Base-by-base conservation (phyloP, 495 filamentous ascomycete genomes). In the Aspergillus sparsus region DNA sequence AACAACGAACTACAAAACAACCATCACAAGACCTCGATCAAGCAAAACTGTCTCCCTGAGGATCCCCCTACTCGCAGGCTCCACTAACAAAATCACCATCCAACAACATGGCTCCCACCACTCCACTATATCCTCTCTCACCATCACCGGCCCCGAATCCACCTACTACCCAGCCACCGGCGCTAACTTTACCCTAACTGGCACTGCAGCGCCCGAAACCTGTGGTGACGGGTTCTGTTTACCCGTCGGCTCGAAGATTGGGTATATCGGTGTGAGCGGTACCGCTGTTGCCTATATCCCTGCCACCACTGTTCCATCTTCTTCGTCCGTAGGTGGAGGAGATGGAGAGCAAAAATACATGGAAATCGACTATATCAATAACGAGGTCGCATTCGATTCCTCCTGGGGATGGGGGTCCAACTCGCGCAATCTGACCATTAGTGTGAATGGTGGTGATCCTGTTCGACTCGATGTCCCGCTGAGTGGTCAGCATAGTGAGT, bases 321-420 rank as follows among this genome's bases (percentile, higher is more conserved):
- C 21, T 27, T 27, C 21, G 21, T 27, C 21, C 21, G 21, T 27
- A 27, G 21, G 1, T 1, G 21, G 21, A 1, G 21, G 1, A 27
- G 37, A 5, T 7, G n/a, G 37, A 11, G 37, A 9, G 7, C n/a
- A 10, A 7, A 80, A 80, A 60, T 74, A 76, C 32, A 34, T 80
- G 5, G 74, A 75, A 18, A 57, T 83, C 11, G 75, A 79, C 61
- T 82, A 77, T 45, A 78, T 81, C 63, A 82, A 83, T 62, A 80
- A 83, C 55, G 80, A 81, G 6, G 64, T 83, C 49, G 75, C 82
- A 0, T 73, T 81, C 16, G 66, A 71, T 2, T 74, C 63, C 2
- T 62, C 77, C 7, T 82, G 75, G 76, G 67, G 54, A 0, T 73
- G 64, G 50, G 80, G 78, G 0, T 68, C 72, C 0, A 83, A 82